Conservation (phyloP, 73 alveolate genomes). For the Paramecium pentaurelia region DNA sequence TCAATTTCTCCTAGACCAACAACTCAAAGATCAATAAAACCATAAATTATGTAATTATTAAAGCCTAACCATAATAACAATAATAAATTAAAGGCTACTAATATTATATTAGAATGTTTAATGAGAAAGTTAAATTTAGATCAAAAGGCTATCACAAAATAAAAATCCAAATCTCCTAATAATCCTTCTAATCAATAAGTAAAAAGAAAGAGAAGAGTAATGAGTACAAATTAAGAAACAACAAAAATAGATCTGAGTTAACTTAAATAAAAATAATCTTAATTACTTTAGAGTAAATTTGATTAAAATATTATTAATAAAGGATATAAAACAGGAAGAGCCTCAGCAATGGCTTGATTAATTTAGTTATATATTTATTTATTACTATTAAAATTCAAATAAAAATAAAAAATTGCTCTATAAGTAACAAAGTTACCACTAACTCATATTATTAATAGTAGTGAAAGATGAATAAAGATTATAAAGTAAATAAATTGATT, state of each 20-base stretch:
- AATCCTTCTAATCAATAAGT: not conserved
- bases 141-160: not conserved
- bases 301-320: not conserved
- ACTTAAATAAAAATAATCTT: not conserved
- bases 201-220: not conserved
- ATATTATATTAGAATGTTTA: not conserved
- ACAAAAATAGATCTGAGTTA: not conserved
- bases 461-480: not conserved
- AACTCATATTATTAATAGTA: constrained; percentile 28
- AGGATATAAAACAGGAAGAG: constrained; percentile 29
- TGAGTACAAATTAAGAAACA: not conserved
- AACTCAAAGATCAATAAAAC: not conserved
- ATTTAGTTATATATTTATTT: not conserved
- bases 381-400: not conserved
- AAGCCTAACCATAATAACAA: not conserved
- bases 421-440: constrained; percentile 39
- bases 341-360: constrained; percentile 8
- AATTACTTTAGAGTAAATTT: not conserved
- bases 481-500: too few relatives aligned
- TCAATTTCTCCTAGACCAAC: not conserved
- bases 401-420: not conserved
- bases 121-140: not conserved
- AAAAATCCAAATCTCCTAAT: not conserved
- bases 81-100: not conserved
- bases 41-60: not conserved